phyloP scores from a whole-genome alignment of 257 asterid species.

The Solanum tacnaense region DNA sequence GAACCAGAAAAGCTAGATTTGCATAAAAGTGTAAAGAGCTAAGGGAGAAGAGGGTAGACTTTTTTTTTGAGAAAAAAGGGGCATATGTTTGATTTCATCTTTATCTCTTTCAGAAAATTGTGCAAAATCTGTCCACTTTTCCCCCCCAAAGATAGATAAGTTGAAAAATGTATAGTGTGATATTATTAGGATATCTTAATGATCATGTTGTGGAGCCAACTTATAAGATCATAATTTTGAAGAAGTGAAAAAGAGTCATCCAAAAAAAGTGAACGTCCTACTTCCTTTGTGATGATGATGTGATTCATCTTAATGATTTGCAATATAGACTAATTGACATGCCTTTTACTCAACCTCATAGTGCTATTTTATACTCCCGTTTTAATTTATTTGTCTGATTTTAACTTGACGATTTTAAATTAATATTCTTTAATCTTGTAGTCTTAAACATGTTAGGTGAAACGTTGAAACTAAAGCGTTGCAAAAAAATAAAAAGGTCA shows the following conservation, averaged over 20 bases:
- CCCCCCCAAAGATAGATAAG: not conserved
- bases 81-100: not conserved
- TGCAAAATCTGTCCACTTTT: not conserved
- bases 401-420: too few relatives aligned
- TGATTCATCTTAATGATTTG: conserved; percentile 18
- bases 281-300: conserved; percentile 11
- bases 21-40: conserved; percentile 6
- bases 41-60: not conserved
- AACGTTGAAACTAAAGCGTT: too few relatives aligned
- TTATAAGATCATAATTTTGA: not conserved
- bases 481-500: too few relatives aligned
- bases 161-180: not conserved
- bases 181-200: conserved; percentile 15
- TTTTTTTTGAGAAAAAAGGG: not conserved
- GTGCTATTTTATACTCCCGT: too few relatives aligned
- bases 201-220: conserved; percentile 15
- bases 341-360: not conserved
- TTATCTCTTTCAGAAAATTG: not conserved
- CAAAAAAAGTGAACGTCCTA: not conserved
- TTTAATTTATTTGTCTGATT: too few relatives aligned
- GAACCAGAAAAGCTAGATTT: not conserved
- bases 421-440: too few relatives aligned
- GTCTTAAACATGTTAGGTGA: too few relatives aligned
- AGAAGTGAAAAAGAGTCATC: not conserved
- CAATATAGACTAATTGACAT: conserved; percentile 14